A percentile compares a stretch with the other conserved stretches of the same genome.
phyloP scores from a whole-genome alignment of 2,329 filamentous ascomycete species.

The Talaromyces sp. region DNA sequence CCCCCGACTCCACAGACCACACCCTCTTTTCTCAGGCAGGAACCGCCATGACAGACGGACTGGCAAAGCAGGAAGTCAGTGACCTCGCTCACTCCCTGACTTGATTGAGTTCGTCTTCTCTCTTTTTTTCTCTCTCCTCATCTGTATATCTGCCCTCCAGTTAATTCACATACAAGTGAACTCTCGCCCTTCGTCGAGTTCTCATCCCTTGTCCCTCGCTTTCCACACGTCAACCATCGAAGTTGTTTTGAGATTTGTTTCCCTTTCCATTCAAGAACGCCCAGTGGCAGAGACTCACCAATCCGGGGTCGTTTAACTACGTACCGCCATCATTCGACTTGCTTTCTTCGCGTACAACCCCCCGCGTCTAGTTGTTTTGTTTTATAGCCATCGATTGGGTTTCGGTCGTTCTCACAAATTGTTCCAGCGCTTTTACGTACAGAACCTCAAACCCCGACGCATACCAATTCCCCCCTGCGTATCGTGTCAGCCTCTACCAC shows the following conservation, averaged over 20 bases:
- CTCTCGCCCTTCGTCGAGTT: slow-evolving; percentile 1
- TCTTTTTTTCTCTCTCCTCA: slow-evolving; percentile 12
- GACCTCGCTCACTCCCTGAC: background rate
- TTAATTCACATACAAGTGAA: slow-evolving; percentile 13
- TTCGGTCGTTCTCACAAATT: background rate
- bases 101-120: slow-evolving; percentile 18
- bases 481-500: background rate
- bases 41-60: background rate
- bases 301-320: background rate
- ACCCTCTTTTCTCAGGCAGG: slow-evolving; percentile 16
- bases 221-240: background rate
- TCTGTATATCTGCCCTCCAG: slow-evolving; percentile 12
- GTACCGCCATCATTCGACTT: background rate
- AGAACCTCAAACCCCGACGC: background rate
- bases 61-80: slow-evolving; percentile 3
- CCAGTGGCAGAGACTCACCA: background rate
- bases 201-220: slow-evolving; percentile 10
- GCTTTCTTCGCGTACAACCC: background rate
- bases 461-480: slow-evolving; percentile 1
- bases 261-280: background rate
- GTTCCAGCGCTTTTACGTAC: background rate
- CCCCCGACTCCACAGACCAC: background rate
- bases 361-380: slow-evolving; percentile 1
- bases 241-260: background rate
- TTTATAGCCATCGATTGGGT: background rate